Evolutionary conservation across 805 yeast species (phyloP).

Genomic region (Nakazawaea wickerhamii): DNA sequence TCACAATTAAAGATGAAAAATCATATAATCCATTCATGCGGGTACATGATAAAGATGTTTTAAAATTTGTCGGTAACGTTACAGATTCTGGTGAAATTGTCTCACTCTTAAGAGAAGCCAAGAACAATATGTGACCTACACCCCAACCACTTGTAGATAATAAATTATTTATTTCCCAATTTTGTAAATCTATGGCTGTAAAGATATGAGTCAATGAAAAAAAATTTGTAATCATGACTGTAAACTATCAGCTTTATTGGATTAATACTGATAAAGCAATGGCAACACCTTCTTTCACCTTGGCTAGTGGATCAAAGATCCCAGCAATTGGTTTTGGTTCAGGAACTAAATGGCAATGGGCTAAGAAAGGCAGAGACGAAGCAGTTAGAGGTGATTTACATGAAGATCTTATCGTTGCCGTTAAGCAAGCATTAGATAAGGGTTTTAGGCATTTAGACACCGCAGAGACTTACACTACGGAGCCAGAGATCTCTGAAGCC

Average conservation of each 20-base stretch:
- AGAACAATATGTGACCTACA: conserved; percentile 46
- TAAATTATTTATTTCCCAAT: background rate
- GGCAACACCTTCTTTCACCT: conserved; percentile 15
- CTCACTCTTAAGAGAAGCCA: conserved; percentile 69
- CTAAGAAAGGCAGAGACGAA: conserved; percentile 23
- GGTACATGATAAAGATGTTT: conserved; percentile 56
- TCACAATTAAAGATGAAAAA: conserved; percentile 81
- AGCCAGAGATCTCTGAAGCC: conserved; percentile 47
- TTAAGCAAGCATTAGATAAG: conserved; percentile 39
- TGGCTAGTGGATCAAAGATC: conserved; percentile 27
- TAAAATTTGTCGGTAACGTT: conserved; percentile 47
- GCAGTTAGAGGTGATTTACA: conserved; percentile 19
- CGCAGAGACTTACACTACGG: conserved; percentile 61
- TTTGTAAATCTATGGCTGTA: too few relatives aligned
- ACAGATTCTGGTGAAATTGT: conserved; percentile 50
- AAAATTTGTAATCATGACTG: too few relatives aligned
- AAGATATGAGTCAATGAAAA: too few relatives aligned
- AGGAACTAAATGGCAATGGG: conserved; percentile 51
- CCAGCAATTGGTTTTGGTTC: conserved; percentile 51
- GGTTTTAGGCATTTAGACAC: conserved; percentile 63
- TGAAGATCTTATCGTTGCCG: conserved; percentile 39
- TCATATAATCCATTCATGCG: conserved; percentile 88
- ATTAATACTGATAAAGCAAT: background rate
- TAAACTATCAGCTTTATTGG: too few relatives aligned
- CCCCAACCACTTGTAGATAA: background rate